Percentiles rank a stretch among this genome's conserved stretches.
These are phyloP conservation scores for Lasiodiplodia sp. DNA, from an alignment of 2,329 filamentous ascomycete species.

Conservation along the genomic window DNA sequence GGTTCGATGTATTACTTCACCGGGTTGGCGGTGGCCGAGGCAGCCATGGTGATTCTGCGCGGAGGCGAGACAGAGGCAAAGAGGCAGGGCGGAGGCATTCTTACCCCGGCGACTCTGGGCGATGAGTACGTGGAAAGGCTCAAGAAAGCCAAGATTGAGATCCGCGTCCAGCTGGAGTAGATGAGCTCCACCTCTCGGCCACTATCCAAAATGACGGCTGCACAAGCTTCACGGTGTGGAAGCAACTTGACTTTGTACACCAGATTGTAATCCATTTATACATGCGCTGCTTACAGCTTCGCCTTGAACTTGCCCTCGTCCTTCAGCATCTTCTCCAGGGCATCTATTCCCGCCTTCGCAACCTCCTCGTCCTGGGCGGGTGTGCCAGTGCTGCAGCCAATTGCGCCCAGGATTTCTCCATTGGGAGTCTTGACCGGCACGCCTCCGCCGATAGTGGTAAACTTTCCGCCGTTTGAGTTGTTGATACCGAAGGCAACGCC, in stretches of 20 bases:
- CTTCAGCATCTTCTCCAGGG: conserved; percentile 48
- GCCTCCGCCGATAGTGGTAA: conserved; percentile 62
- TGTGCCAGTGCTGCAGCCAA: conserved; percentile 63
- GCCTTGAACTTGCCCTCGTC: conserved; percentile 47
- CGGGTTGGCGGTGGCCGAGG: conserved; percentile 68
- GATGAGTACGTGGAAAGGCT: conserved; percentile 66
- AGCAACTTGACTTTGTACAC: not conserved
- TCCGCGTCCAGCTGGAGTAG: conserved; percentile 19
- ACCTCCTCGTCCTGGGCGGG: conserved; percentile 63
- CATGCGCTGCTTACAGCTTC: conserved; percentile 46
- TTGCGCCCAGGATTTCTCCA: conserved; percentile 60
- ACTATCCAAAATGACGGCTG: not conserved
- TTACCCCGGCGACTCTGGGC: conserved; percentile 76
- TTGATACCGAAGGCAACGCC: conserved; percentile 61
- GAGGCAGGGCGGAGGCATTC: conserved; percentile 69
- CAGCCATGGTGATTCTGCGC: conserved; percentile 68
- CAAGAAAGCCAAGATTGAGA: conserved; percentile 16
- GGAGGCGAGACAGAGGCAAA: conserved; percentile 56
- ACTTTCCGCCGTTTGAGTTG: conserved; percentile 61
- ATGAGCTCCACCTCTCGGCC: not conserved
- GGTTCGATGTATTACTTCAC: conserved; percentile 75
- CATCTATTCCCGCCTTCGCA: conserved; percentile 60
- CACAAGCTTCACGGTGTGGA: not conserved
- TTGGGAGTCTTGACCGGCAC: conserved; percentile 58
- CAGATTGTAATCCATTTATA: not conserved